Conservation (phyloP, 805 yeast genomes). For the Clavispora fructus region DNA sequence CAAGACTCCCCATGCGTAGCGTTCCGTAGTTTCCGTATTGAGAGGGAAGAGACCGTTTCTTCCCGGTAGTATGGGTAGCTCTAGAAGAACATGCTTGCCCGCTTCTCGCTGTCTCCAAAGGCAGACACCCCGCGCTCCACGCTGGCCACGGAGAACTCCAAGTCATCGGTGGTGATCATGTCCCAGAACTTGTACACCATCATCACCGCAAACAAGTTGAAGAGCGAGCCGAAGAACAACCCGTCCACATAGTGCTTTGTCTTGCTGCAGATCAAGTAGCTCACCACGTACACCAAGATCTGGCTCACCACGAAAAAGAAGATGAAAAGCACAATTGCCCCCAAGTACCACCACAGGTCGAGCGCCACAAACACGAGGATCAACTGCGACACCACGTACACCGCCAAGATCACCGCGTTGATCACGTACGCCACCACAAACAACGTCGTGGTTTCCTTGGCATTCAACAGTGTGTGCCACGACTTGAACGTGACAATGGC, state of each 20-base stretch:
- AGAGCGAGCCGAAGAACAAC: slow-evolving; percentile 71
- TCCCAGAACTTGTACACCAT: slow-evolving; percentile 98
- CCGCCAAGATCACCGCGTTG: slow-evolving; percentile 59
- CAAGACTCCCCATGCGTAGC: too few relatives aligned
- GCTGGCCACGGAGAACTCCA: slow-evolving; percentile 75
- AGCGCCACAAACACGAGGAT: slow-evolving; percentile 63
- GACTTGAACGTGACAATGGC: slow-evolving; percentile 66
- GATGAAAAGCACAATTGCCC: slow-evolving; percentile 68
- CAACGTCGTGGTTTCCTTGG: slow-evolving; percentile 56
- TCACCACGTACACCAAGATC: slow-evolving; percentile 64
- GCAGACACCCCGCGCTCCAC: slow-evolving; percentile 35
- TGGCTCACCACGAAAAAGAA: slow-evolving; percentile 82
- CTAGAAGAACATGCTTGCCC: slow-evolving; percentile 12
- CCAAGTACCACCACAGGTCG: slow-evolving; percentile 81
- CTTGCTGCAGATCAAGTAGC: slow-evolving; percentile 58
- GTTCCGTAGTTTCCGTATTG: too few relatives aligned
- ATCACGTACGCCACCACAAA: slow-evolving; percentile 67
- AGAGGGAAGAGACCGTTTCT: too few relatives aligned
- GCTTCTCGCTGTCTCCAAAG: slow-evolving; percentile 29
- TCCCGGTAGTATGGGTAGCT: too few relatives aligned
- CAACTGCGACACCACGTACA: slow-evolving; percentile 64
- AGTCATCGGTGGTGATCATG: slow-evolving; percentile 88
- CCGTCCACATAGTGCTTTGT: slow-evolving; percentile 90
- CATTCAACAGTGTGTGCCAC: slow-evolving; percentile 49
- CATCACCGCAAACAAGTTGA: slow-evolving; percentile 81